Evolutionary conservation across 768 basidiomycete species (phyloP), one percentile per base, ranked within the genome.

Genomic region (Leccinellum luteum): DNA sequence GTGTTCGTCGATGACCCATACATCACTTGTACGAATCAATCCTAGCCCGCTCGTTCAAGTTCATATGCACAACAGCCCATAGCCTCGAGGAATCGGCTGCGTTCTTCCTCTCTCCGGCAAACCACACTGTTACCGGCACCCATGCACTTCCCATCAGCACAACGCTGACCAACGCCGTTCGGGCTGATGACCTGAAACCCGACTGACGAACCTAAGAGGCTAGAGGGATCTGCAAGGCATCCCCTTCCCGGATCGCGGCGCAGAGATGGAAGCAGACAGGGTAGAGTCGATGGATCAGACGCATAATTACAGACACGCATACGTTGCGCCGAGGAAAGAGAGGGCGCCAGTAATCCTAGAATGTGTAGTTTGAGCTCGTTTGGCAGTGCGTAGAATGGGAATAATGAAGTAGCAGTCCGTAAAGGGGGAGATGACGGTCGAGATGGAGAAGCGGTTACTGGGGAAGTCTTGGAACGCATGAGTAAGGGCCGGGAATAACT

Each of bases 291-390:
- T 1, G 73, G 58, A 17, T 76, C 73, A 4, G 81, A 77, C 2
- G 85, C 84, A 59, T 81, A 85, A 23, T 73, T 70, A 60, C 75
- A 82, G 30, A 89, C 76, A n/a, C 79, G 82, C 57, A 76, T 72
- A 19, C 79, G 79, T 60, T 89, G 87, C 1, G 75, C 70, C n/a
- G 74, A 57, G 17, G 86, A 86, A 50, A 89, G 78, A 1, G 71
- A 75, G 15, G 85, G 86, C 5, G 83, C 78, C 28, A 86, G 64
- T 60, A 80, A 76, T 27, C 83, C 79, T 49, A 88, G 76, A 48
- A 85, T 79, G 67, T 83, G 62, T 6, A 83, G 73, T 55, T 81
- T 80, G 21, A 89, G 74, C 64, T 89, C 87, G 27, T 69, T 76
- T 2, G 87, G 87, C 30, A 89, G 71, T 21, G 62, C 60, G 14